Conservation (phyloP, 805 yeast species). For the Sugiyamaella floridensis region DNA sequence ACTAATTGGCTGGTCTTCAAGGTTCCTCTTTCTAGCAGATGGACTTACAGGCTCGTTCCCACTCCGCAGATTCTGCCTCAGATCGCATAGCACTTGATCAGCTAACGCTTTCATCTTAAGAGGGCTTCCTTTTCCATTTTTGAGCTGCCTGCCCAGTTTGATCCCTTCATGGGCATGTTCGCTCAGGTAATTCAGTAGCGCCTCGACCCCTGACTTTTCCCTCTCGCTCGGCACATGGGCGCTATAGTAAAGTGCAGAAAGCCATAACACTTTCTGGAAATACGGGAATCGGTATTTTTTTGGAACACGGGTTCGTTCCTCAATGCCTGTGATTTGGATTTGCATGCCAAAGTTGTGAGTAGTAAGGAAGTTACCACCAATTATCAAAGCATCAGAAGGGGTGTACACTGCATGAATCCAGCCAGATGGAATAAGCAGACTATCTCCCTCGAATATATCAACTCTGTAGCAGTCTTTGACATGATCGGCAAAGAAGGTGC, state of each 20-base stretch:
- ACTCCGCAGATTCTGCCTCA: neutral
- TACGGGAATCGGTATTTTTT: constrained; percentile 70
- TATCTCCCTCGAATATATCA: constrained; percentile 54
- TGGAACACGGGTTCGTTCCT: constrained; percentile 63
- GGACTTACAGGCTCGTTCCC: neutral
- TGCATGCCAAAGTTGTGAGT: constrained; percentile 57
- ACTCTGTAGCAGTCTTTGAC: constrained; percentile 46
- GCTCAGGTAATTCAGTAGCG: constrained; percentile 4
- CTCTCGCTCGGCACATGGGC: neutral
- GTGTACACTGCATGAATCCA: constrained; percentile 92
- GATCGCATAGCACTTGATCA: neutral
- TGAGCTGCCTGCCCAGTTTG: no score
- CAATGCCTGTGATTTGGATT: constrained; percentile 54
- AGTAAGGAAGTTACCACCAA: constrained; percentile 85
- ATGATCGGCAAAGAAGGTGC: constrained; percentile 58
- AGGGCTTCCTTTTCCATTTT: no score
- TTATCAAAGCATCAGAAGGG: constrained; percentile 68
- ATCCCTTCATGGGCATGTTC: neutral
- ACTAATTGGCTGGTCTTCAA: neutral
- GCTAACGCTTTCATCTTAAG: no score
- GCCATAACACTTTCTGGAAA: constrained; percentile 66
- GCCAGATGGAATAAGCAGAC: constrained; percentile 79
- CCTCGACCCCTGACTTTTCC: neutral
- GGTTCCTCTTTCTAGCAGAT: neutral
- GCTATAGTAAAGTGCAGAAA: constrained; percentile 44